phyloP scores from a whole-genome alignment of 2,329 filamentous ascomycete genomes.

The Alternaria arbusti region DNA sequence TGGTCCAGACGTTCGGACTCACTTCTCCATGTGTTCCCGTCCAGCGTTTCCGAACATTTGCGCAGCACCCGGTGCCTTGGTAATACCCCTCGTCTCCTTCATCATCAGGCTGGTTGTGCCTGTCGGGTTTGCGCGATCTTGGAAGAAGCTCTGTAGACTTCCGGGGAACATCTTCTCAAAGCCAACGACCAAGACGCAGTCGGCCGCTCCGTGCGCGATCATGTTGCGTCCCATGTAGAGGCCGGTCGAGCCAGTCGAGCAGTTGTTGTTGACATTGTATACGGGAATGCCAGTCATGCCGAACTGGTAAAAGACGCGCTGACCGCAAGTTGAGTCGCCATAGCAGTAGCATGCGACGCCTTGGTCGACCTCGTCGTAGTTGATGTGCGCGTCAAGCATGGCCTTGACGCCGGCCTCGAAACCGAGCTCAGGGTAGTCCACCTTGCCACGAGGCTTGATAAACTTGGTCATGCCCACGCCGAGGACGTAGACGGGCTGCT shows the following conservation, averaged over 20 bases:
- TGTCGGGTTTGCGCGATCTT: constrained; percentile 82
- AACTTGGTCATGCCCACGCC: constrained; percentile 99
- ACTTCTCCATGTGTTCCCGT: constrained; percentile 93
- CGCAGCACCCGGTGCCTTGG: constrained; percentile 82
- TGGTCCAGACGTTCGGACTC: constrained; percentile 32
- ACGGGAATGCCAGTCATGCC: constrained; percentile 96
- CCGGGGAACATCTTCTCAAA: constrained; percentile 99
- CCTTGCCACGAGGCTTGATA: constrained; percentile 93
- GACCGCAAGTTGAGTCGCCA: constrained; percentile 91
- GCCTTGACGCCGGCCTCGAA: constrained; percentile 93
- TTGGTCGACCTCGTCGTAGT: constrained; percentile 94
- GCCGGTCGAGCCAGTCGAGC: constrained; percentile 92
- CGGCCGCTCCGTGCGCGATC: constrained; percentile 78
- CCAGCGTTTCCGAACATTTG: constrained; percentile 97
- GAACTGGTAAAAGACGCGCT: constrained; percentile 98
- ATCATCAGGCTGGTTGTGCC: constrained; percentile 78
- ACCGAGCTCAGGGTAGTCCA: constrained; percentile 92
- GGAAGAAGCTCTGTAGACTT: constrained; percentile 81
- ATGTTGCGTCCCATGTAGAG: constrained; percentile 82
- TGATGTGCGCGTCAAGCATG: constrained; percentile 83
- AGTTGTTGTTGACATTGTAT: constrained; percentile 99
- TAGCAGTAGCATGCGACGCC: constrained; percentile 98
- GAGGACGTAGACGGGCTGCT: constrained; percentile 78
- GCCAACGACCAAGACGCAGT: constrained; percentile 89
- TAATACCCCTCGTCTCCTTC: constrained; percentile 78